Base-by-base conservation (phyloP, 192 early-diverging fungal genomes). In the Coemansia sp. region DNA sequence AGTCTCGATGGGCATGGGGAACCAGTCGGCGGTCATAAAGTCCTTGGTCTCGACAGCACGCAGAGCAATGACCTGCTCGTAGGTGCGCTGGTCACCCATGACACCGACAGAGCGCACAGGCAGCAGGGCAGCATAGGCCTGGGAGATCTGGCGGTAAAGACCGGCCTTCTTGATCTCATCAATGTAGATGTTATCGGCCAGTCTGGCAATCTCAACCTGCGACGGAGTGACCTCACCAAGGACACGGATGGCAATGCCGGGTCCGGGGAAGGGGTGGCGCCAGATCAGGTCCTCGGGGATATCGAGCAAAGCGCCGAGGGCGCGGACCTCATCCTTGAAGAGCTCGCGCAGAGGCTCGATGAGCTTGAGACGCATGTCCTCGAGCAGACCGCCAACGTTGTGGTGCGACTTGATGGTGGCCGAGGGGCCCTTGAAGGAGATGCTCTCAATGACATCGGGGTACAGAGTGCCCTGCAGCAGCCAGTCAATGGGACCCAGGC, bases 331-430 rank as follows among this genome's bases (percentile, higher is more conserved):
- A 73, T 98, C 89, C 83, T 98, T 98, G 83, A 98, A 98, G 34
- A 98, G 83, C 78, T 98, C 94, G 48, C 96, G 88, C 34, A 98
- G 83, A 44, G 96, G 96, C 76, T 98, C 96, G 57, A 97, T 97
- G 25, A 98, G 80, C 82, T 97, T 97, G 46, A 97, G 72, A 46
- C 94, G 94, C 94, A 98, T 96, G 78, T 97, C 83, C 58, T 94
- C 90, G 46, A 92, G 80, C 20, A 97, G 81, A 43, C 96, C 96
- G 54, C 96, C 96, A 37, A 98, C 96, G 62, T 98, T 98, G 81
- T 98, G 96, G 74, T 98, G 96, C 30, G 96, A 94, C 81, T 98
- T 98, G 78, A 98, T 98, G 52, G 92, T 95, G 14, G 93, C 96
- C 67, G 85, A 88, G 25, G 96, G 96, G 11, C 96, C 96, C 90